Evolutionary conservation across 1,284 basidiomycete genomes (phyloP).

Genomic region (Ustilago loliicola): DNA sequence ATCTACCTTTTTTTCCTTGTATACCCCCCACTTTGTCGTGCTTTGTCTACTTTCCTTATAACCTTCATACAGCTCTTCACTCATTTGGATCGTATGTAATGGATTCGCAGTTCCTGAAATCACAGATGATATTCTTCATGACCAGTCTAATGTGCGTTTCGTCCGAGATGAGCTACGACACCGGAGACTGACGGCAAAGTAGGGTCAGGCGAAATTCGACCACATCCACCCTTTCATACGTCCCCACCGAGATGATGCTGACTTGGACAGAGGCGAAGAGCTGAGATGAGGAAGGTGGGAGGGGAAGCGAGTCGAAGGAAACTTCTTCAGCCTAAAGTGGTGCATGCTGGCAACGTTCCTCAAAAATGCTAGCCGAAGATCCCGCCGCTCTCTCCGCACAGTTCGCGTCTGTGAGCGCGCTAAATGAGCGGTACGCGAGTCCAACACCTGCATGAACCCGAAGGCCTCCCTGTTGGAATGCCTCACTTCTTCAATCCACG

Average conservation of each 20-base stretch:
- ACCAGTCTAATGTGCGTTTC: background rate
- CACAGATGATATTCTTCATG: background rate
- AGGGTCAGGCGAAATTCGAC: too few species aligned
- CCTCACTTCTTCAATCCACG: too few species aligned
- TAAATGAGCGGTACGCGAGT: background rate
- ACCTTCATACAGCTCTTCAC: background rate
- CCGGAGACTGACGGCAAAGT: too few species aligned
- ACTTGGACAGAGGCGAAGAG: background rate
- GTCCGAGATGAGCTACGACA: too few species aligned
- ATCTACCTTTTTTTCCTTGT: background rate
- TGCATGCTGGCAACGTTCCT: too few species aligned
- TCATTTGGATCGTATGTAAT: constrained; percentile 3
- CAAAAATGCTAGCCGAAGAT: background rate
- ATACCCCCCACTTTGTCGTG: constrained; percentile 9
- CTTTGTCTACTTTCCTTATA: background rate
- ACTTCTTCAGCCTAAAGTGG: background rate
- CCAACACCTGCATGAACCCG: background rate
- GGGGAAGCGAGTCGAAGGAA: background rate
- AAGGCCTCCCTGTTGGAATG: background rate
- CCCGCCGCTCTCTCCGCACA: background rate
- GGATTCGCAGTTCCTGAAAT: background rate
- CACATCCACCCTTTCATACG: too few species aligned
- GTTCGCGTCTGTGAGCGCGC: background rate
- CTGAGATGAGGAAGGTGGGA: background rate
- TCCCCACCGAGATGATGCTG: too few species aligned